These are phyloP conservation scores for Pezicula radicicola DNA, from an alignment of 2,329 filamentous ascomycete genomes.

Conservation along the genomic window DNA sequence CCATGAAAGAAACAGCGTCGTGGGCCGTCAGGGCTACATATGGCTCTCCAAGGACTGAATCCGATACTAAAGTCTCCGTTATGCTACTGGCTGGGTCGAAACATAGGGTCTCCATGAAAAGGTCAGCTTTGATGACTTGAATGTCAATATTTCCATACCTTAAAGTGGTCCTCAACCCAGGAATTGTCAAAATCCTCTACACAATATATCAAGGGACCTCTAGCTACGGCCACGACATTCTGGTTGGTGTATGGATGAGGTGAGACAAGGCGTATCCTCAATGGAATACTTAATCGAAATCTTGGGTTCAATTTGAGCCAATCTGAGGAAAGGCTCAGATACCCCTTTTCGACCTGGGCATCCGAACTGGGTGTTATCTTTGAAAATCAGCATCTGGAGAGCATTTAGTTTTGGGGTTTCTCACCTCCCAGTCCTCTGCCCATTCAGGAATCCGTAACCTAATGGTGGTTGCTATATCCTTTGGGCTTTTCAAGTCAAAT, in stretches of 20 bases:
- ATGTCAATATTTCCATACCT: conserved; percentile 18
- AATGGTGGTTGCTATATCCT: conserved; percentile 34
- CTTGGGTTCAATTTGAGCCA: conserved; percentile 36
- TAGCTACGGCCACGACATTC: conserved; percentile 48
- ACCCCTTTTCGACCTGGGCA: conserved; percentile 41
- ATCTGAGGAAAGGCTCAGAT: conserved; percentile 40
- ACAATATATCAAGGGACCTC: conserved; percentile 59
- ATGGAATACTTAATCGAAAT: conserved; percentile 43
- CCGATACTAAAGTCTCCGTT: conserved; percentile 9
- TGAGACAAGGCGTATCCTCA: conserved; percentile 44
- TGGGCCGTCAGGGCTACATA: conserved; percentile 16
- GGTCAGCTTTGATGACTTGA: background rate
- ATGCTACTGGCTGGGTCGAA: conserved; percentile 12
- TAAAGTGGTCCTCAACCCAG: conserved; percentile 55
- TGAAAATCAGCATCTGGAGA: conserved; percentile 29
- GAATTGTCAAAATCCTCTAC: conserved; percentile 56
- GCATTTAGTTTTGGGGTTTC: background rate
- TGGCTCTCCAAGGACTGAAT: conserved; percentile 12
- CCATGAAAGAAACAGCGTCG: conserved; percentile 13
- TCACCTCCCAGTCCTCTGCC: conserved; percentile 35
- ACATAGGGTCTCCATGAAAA: conserved; percentile 7
- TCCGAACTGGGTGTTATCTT: conserved; percentile 3
- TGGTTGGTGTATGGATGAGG: conserved; percentile 57
- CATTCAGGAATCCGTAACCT: conserved; percentile 53
- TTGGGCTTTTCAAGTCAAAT: conserved; percentile 37